Evolutionary conservation across 2,329 filamentous ascomycete genomes (phyloP), one percentile per base, ranked within the genome.

Genomic region (Aspergillus oerlinghausenensis): DNA sequence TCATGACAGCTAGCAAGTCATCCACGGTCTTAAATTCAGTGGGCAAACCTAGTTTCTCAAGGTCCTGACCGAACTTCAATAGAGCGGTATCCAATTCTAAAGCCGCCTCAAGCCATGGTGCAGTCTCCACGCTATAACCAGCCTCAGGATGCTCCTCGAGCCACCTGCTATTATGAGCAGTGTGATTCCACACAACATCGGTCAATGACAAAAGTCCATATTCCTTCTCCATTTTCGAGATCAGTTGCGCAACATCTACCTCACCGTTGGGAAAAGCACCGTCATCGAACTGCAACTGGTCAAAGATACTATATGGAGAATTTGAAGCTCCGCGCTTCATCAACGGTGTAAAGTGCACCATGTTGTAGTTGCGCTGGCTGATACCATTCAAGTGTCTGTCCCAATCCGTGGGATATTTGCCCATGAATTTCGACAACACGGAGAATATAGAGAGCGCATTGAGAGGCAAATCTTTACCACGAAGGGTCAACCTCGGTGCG

Each of bases 181-280:
- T 99, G 77, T 99, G 94, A 70, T 99, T 99, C 80, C 94, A 92
- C 48, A 99, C 95, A 60, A 99, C 93, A 72, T 99, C 94, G 1
- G 93, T 97, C 77, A 99, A 76, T 60, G 90, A 91, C 55, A 99
- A 80, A 54, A 99, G 79, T 2, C 89, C 89, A 73, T 95, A 87
- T 52, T 96, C 87, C 52, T 87, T 82, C 74, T 97, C 90, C 82
- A 99, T 88, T 69, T 84, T 92, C 47, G 84, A 75, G 19, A 96
- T 85, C 80, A 99, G 80, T 49, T 84, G 81, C 56, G 86, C 80
- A 55, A 97, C 82, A 71, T 97, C 92, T 57, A 85, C 77, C 74
- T 97, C 91, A 51, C 94, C 95, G 50, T 85, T 84, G 1, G 92
- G 91, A 67, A 99, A 99, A 67, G 87, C 84, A 8, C 78, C 77